Percentiles rank a stretch among this genome's conserved stretches.
These are phyloP conservation scores for Mrakiaceae sp. DNA, from an alignment of 1,284 basidiomycete genomes.

Conservation along the genomic window DNA sequence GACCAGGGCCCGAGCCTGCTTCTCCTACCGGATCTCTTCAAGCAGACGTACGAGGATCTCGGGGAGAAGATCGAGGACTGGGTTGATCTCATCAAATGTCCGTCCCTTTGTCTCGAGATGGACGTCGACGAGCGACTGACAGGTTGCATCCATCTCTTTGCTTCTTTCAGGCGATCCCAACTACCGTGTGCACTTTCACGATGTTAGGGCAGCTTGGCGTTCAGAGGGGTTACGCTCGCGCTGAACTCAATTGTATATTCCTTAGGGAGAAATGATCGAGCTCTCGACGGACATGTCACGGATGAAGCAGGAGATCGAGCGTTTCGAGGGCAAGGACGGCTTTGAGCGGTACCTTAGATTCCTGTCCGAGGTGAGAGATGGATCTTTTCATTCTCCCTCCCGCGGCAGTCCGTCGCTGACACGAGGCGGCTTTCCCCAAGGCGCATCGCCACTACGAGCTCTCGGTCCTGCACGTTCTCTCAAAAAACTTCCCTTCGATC, in stretches of 20 bases:
- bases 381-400: neutral
- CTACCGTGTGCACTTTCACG: slow-evolving; percentile 39
- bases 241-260: neutral
- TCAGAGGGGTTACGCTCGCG: too few relatives aligned
- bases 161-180: slow-evolving; percentile 30
- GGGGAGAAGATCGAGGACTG: slow-evolving; percentile 37
- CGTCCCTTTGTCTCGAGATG: neutral
- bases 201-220: slow-evolving; percentile 20
- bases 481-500: slow-evolving; percentile 38
- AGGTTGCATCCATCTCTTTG: too few relatives aligned
- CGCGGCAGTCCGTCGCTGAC: neutral
- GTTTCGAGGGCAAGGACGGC: slow-evolving; percentile 40
- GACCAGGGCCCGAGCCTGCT: slow-evolving; percentile 39
- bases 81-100: slow-evolving; percentile 36
- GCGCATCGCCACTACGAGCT: slow-evolving; percentile 39
- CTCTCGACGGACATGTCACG: slow-evolving; percentile 37
- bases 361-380: slow-evolving; percentile 8
- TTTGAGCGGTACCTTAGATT: slow-evolving; percentile 30
- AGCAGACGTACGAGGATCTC: slow-evolving; percentile 38
- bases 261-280: slow-evolving; percentile 31
- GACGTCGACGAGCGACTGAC: too few relatives aligned
- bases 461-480: slow-evolving; percentile 36
- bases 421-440: slow-evolving; percentile 18
- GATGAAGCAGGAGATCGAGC: slow-evolving; percentile 39
- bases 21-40: slow-evolving; percentile 41